Percentiles rank a stretch among this genome's conserved stretches.
These are phyloP conservation scores for Candida hungchunana DNA, from an alignment of 805 yeast species.

Conservation along the genomic window DNA sequence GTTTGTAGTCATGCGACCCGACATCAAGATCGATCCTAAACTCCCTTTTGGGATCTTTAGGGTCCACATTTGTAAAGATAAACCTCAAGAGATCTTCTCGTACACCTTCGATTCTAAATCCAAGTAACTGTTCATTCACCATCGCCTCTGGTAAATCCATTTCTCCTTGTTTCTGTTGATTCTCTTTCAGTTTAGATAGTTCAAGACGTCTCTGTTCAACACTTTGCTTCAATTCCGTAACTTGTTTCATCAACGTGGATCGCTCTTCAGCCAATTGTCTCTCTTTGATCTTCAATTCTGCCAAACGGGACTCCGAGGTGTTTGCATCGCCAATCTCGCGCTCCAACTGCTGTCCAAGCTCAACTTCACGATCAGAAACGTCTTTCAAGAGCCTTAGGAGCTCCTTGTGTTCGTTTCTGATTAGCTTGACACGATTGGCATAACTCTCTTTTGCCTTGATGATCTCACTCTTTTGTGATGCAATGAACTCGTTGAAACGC, in stretches of 20 bases:
- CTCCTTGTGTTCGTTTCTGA: constrained; percentile 30
- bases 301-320: constrained; percentile 30
- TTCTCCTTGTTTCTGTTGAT: constrained; percentile 39
- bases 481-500: constrained; percentile 33
- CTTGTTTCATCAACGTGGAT: constrained; percentile 25
- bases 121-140: constrained; percentile 50
- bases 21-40: constrained; percentile 45
- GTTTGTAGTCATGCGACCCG: constrained; percentile 35
- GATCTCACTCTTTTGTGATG: constrained; percentile 31
- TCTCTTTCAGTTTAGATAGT: constrained; percentile 30
- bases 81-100: constrained; percentile 43
- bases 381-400: constrained; percentile 24
- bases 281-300: constrained; percentile 32
- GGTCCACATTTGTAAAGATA: constrained; percentile 45
- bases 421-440: constrained; percentile 29
- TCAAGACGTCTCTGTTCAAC: constrained; percentile 31
- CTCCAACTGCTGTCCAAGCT: constrained; percentile 8
- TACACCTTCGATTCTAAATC: constrained; percentile 50
- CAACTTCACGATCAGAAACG: constrained; percentile 9
- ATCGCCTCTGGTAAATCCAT: constrained; percentile 48
- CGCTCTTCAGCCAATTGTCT: constrained; percentile 31
- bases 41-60: constrained; percentile 36
- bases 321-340: constrained; percentile 28
- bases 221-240: constrained; percentile 31
- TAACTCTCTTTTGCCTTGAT: constrained; percentile 34